Percentiles rank a stretch among this genome's conserved stretches.
Conservation (phyloP, 192 early-diverging fungal species). For the Cetraspora pellucida region DNA sequence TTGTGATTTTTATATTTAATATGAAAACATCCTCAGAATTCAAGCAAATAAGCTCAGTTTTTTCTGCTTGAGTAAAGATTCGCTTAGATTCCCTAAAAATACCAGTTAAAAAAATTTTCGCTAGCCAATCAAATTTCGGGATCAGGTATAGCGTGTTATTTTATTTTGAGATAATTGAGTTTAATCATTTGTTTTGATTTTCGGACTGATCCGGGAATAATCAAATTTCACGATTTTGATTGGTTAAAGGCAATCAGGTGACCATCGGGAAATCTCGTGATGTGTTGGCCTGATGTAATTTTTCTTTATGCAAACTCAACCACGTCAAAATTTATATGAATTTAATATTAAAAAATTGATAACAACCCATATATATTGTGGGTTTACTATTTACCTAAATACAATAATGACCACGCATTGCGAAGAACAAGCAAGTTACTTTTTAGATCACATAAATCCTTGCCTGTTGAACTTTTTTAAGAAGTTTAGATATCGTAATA, state of each 20-base stretch:
- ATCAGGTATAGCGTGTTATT: background rate
- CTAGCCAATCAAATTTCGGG: background rate
- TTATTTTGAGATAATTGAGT: too few species aligned
- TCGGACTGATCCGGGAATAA: too few species aligned
- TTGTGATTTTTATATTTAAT: slow-evolving; percentile 27
- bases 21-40: slow-evolving; percentile 29
- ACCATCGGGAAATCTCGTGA: too few species aligned
- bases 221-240: too few species aligned
- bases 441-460: slow-evolving; percentile 17
- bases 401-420: slow-evolving; percentile 4
- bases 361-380: background rate
- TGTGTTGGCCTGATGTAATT: too few species aligned
- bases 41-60: slow-evolving; percentile 24
- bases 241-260: too few species aligned
- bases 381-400: background rate
- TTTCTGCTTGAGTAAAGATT: slow-evolving; percentile 29
- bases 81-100: background rate
- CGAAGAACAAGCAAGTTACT: slow-evolving; percentile 8
- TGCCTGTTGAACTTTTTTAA: slow-evolving; percentile 13
- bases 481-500: slow-evolving; percentile 22
- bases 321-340: too few species aligned
- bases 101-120: background rate
- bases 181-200: too few species aligned
- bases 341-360: too few species aligned
- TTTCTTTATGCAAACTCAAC: too few species aligned